Conservation (phyloP, 192 early-diverging fungal species). For the Coemansia guatemalensis region DNA sequence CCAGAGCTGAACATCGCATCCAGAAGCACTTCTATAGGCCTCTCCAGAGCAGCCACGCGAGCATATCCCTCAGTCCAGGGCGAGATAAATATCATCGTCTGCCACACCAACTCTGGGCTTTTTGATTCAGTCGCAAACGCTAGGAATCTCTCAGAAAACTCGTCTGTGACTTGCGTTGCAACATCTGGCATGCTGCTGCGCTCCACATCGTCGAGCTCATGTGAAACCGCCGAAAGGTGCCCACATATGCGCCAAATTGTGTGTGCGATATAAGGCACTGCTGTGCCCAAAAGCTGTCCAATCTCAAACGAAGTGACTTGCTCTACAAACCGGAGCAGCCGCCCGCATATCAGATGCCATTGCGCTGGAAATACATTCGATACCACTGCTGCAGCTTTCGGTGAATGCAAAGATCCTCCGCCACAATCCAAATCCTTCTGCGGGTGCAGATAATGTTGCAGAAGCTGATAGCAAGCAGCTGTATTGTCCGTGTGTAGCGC, state of each 20-base stretch:
- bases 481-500: constrained; percentile 15
- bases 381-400: not conserved
- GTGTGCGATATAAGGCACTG: constrained; percentile 38
- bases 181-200: constrained; percentile 4
- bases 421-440: not conserved
- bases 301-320: constrained; percentile 17
- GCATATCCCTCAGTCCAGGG: constrained; percentile 31
- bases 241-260: constrained; percentile 7
- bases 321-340: constrained; percentile 23
- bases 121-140: constrained; percentile 25
- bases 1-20: constrained; percentile 15
- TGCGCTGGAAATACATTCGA: constrained; percentile 28
- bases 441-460: constrained; percentile 9
- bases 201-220: not conserved
- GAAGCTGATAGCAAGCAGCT: constrained; percentile 3
- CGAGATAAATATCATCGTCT: constrained; percentile 34
- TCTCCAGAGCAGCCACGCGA: constrained; percentile 24
- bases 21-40: constrained; percentile 11
- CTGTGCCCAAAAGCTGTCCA: not conserved
- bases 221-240: not conserved
- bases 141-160: constrained; percentile 30
- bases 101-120: constrained; percentile 25
- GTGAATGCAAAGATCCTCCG: not conserved
- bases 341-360: constrained; percentile 22
- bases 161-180: not conserved